These are phyloP conservation scores for Colletotrichum trifolii DNA, from an alignment of 2,329 filamentous ascomycete species.

Conservation along the genomic window DNA sequence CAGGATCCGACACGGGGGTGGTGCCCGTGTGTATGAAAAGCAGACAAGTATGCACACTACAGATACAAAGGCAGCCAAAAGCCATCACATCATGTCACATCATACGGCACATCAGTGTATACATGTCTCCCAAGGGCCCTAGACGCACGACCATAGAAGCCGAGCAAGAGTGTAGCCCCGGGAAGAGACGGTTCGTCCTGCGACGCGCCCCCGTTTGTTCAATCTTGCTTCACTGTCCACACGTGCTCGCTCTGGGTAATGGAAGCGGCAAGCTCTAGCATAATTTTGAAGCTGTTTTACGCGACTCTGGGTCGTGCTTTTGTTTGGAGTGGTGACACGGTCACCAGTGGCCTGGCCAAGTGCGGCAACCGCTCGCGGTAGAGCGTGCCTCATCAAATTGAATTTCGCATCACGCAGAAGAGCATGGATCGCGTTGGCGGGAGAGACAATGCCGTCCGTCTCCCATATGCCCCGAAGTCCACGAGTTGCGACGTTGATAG, in stretches of 20 bases:
- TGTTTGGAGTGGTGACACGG: too few species aligned
- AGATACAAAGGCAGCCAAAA: background rate
- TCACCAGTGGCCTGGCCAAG: too few species aligned
- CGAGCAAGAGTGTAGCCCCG: slow-evolving; percentile 36
- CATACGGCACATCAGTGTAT: background rate
- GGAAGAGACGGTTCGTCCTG: slow-evolving; percentile 41
- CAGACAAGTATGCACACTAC: slow-evolving; percentile 34
- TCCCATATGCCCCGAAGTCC: too few species aligned
- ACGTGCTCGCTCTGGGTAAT: slow-evolving; percentile 69
- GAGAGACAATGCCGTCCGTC: too few species aligned
- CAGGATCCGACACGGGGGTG: background rate
- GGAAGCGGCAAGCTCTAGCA: slow-evolving; percentile 75
- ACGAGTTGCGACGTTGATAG: too few species aligned
- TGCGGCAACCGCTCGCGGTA: too few species aligned
- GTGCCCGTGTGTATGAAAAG: slow-evolving; percentile 40
- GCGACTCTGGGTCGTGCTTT: background rate
- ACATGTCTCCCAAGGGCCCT: slow-evolving; percentile 40
- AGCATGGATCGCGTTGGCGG: too few species aligned
- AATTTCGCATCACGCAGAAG: too few species aligned
- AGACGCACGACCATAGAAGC: slow-evolving; percentile 42
- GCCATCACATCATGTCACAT: too few species aligned
- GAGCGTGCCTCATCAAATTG: too few species aligned
- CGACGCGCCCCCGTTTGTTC: slow-evolving; percentile 48
- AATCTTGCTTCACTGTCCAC: slow-evolving; percentile 77
- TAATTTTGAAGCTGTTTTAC: slow-evolving; percentile 64